Evolutionary conservation across 257 asterid species (phyloP).

Genomic region (Jaltomata sinuosa): DNA sequence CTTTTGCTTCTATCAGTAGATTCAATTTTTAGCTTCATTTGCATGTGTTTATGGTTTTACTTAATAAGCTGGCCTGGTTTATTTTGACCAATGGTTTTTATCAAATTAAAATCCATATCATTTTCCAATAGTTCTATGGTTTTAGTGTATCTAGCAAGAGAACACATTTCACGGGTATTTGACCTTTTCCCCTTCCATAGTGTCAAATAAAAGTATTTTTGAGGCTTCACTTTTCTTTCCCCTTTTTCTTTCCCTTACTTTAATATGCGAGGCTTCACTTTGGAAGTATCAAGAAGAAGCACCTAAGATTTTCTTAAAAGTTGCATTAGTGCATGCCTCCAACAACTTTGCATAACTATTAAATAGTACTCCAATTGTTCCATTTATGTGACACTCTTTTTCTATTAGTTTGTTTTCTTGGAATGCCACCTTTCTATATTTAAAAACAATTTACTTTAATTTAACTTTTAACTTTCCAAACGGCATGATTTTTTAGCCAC

Average conservation of each 20-base stretch:
- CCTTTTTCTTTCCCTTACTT: too few relatives aligned
- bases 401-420: not conserved
- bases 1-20: not conserved
- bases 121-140: not conserved
- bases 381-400: not conserved
- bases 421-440: not conserved
- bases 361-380: not conserved
- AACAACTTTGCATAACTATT: not conserved
- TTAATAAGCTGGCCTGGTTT: not conserved
- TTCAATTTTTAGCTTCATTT: not conserved
- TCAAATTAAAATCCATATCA: not conserved
- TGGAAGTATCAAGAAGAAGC: not conserved
- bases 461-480: not conserved
- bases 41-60: not conserved
- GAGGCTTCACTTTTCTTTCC: not conserved
- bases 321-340: not conserved
- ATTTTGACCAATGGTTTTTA: not conserved
- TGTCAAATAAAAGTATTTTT: not conserved
- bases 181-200: not conserved
- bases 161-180: not conserved
- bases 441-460: not conserved
- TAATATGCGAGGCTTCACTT: not conserved
- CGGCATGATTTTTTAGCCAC: not conserved
- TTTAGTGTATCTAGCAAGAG: not conserved
- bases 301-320: not conserved